Evolutionary conservation across 2,329 filamentous ascomycete species (phyloP).

Genomic region (Sporothrix variecibatus): DNA sequence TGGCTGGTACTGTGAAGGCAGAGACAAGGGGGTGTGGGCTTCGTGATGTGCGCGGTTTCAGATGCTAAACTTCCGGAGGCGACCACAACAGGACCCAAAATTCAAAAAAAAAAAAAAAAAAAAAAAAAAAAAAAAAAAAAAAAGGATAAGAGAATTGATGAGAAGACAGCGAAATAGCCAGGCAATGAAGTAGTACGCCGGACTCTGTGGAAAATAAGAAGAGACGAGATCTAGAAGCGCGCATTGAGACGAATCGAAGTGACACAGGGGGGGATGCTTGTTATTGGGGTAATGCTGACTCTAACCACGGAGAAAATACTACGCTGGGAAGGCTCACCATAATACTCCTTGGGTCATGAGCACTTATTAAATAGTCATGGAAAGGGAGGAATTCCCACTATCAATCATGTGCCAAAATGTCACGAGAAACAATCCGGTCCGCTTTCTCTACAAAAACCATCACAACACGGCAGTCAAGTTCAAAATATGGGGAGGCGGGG

Average conservation of each 20-base stretch:
- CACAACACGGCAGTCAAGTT: background rate
- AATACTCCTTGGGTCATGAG: background rate
- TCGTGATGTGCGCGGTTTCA: slow-evolving; percentile 20
- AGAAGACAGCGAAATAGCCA: background rate
- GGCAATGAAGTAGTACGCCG: too few relatives aligned
- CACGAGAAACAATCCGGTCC: background rate
- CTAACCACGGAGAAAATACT: background rate
- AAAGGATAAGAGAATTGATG: background rate
- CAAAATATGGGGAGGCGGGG: slow-evolving; percentile 1
- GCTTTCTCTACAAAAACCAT: background rate
- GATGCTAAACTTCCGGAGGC: slow-evolving; percentile 24
- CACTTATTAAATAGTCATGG: background rate
- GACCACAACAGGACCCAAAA: background rate
- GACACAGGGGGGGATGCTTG: background rate
- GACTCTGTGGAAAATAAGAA: background rate
- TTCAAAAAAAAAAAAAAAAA: too few relatives aligned
- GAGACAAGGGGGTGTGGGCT: background rate
- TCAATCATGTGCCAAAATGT: background rate
- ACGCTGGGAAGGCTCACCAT: background rate
- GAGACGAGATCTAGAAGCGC: background rate
- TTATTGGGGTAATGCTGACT: background rate
- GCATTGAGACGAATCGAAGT: background rate
- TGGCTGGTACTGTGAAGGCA: background rate
- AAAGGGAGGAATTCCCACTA: background rate
- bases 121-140: too few relatives aligned